Conservation (phyloP, 495 filamentous ascomycete species). For the Podospora australis region DNA sequence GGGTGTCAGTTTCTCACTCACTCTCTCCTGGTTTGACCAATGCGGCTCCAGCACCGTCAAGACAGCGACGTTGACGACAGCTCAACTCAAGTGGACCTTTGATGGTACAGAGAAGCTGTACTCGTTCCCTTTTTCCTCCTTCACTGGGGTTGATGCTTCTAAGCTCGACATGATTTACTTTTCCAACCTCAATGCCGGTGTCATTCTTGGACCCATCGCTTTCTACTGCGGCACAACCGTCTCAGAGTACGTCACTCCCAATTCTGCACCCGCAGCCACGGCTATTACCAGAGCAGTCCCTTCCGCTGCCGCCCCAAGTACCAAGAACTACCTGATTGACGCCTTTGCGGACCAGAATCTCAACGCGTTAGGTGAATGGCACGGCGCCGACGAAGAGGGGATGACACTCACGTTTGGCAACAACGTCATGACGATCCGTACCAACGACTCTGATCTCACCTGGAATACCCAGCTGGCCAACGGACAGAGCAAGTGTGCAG, state of each 20-base stretch:
- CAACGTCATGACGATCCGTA: slow-evolving; percentile 51
- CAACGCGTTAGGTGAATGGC: slow-evolving; percentile 66
- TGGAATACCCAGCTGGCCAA: slow-evolving; percentile 61
- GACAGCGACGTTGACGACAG: slow-evolving; percentile 33
- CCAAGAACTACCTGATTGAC: slow-evolving; percentile 59
- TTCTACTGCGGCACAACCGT: slow-evolving; percentile 53
- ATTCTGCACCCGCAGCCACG: slow-evolving; percentile 19
- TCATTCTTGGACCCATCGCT: slow-evolving; percentile 51
- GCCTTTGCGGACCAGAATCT: slow-evolving; percentile 48
- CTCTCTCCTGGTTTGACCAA: slow-evolving; percentile 41
- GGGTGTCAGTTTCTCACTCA: slow-evolving; percentile 49
- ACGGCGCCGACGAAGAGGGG: slow-evolving; percentile 57
- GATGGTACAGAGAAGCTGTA: slow-evolving; percentile 56
- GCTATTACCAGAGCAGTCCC: slow-evolving; percentile 32
- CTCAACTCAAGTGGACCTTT: slow-evolving; percentile 54
- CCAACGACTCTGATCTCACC: slow-evolving; percentile 59
- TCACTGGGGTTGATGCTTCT: slow-evolving; percentile 42
- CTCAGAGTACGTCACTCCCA: slow-evolving; percentile 43
- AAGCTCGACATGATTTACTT: slow-evolving; percentile 50
- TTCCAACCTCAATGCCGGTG: slow-evolving; percentile 35
- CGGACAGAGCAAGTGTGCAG: slow-evolving; percentile 55
- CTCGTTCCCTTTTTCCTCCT: slow-evolving; percentile 50
- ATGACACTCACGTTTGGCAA: slow-evolving; percentile 45
- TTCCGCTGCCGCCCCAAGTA: slow-evolving; percentile 41
- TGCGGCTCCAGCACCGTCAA: slow-evolving; percentile 35